Evolutionary conservation across 495 filamentous ascomycete species (phyloP).

Genomic region (Thermothielavioides terrestris): DNA sequence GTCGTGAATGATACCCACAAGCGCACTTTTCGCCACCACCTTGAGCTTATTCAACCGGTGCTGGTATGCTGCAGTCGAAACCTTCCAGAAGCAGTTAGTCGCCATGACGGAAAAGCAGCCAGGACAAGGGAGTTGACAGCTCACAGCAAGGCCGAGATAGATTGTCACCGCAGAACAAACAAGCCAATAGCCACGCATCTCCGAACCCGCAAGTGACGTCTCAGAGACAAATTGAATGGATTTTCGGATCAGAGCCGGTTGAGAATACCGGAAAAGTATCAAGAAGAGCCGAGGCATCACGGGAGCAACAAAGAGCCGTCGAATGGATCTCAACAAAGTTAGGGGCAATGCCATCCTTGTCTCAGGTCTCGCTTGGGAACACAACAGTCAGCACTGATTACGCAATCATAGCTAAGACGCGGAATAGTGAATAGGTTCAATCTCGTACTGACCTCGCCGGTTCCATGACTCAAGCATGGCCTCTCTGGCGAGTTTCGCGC

Average conservation of each 20-base stretch:
- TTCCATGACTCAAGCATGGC: conserved; percentile 24
- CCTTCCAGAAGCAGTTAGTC: conserved; percentile 12
- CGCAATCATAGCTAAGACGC: conserved; percentile 3
- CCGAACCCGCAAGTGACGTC: conserved; percentile 16
- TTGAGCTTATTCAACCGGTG: conserved; percentile 49
- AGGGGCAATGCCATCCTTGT: conserved; percentile 37
- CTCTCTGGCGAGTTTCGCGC: conserved; percentile 32
- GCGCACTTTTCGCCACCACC: conserved; percentile 49
- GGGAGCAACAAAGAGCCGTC: conserved; percentile 39
- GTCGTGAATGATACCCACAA: conserved; percentile 53
- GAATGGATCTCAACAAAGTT: conserved; percentile 39
- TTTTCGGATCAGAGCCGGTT: conserved; percentile 52
- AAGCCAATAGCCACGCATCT: conserved; percentile 42
- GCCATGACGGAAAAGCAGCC: too few relatives aligned
- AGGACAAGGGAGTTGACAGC: not conserved
- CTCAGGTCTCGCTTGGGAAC: conserved; percentile 10
- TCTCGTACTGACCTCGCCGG: conserved; percentile 17
- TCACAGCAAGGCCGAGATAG: conserved; percentile 53
- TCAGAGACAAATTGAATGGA: conserved; percentile 41
- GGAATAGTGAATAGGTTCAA: conserved; percentile 2
- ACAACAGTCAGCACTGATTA: conserved; percentile 1
- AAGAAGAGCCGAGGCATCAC: conserved; percentile 48
- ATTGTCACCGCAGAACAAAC: conserved; percentile 49
- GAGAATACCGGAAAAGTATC: conserved; percentile 51
- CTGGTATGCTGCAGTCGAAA: conserved; percentile 48